Conservation (phyloP, 2,329 filamentous ascomycete genomes). For the Ophiocordyceps polyrhachis-furcata region DNA sequence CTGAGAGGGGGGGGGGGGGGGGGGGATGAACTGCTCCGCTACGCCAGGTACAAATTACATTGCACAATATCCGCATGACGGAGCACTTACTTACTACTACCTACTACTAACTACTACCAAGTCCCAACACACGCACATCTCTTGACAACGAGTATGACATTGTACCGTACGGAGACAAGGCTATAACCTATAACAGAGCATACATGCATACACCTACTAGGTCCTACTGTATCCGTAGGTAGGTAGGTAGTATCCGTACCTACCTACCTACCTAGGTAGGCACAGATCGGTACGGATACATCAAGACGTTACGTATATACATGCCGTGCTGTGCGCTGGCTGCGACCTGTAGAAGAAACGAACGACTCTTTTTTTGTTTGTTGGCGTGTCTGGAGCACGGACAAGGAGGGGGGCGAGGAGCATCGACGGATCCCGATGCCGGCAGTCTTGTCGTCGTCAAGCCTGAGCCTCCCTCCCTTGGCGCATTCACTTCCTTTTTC, state of each 20-base stretch:
- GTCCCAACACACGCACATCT: too few species aligned
- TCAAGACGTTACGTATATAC: too few species aligned
- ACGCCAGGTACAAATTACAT: not conserved
- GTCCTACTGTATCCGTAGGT: too few species aligned
- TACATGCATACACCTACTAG: too few species aligned
- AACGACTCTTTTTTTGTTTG: not conserved
- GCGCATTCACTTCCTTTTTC: not conserved
- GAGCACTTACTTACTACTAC: not conserved
- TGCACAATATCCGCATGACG: not conserved
- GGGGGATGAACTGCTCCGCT: not conserved
- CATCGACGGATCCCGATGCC: not conserved
- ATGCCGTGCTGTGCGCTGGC: too few species aligned
- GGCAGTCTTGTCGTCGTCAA: constrained; percentile 1
- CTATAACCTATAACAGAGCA: too few species aligned
- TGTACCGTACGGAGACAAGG: too few species aligned
- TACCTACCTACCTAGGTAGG: too few species aligned
- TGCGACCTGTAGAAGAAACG: not conserved
- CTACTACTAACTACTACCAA: too few species aligned
- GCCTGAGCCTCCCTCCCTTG: not conserved
- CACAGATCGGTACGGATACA: too few species aligned
- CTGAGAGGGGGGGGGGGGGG: not conserved
- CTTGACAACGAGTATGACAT: too few species aligned
- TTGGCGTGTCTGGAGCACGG: constrained; percentile 2
- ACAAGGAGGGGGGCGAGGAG: constrained; percentile 2
- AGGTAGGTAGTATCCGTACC: too few species aligned